phyloP scores from a whole-genome alignment of 306 rosid genomes.

The Purshia tridentata region DNA sequence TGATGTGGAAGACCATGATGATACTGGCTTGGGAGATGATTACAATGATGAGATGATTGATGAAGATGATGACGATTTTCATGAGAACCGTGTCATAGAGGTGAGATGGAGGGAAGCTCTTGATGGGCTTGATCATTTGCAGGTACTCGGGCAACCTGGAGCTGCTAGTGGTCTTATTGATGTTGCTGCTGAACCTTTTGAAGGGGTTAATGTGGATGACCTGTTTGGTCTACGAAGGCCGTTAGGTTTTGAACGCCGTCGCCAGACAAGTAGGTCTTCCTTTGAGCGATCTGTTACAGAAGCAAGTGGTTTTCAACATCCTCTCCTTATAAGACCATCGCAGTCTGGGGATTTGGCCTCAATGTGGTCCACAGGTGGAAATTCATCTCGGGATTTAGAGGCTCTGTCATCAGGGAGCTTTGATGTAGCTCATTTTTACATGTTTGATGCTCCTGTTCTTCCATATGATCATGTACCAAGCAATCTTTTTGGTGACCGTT shows the following conservation, averaged over 20 bases:
- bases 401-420: constrained; percentile 72
- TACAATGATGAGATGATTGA: constrained; percentile 93
- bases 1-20: constrained; percentile 95
- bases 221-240: constrained; percentile 83
- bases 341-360: constrained; percentile 74
- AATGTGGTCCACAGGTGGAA: constrained; percentile 74
- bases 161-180: constrained; percentile 76
- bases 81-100: constrained; percentile 91
- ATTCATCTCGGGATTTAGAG: constrained; percentile 69
- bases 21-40: constrained; percentile 82
- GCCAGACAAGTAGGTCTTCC: constrained; percentile 85
- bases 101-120: constrained; percentile 98
- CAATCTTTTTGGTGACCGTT: constrained; percentile 78
- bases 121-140: constrained; percentile 94
- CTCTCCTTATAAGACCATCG: constrained; percentile 84
- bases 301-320: constrained; percentile 94
- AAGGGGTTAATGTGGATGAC: constrained; percentile 96
- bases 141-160: constrained; percentile 92
- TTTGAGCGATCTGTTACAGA: constrained; percentile 83
- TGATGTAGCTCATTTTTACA: constrained; percentile 86
- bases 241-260: constrained; percentile 88
- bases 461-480: constrained; percentile 71
- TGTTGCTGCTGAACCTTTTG: constrained; percentile 93
- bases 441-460: constrained; percentile 93
- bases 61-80: constrained; percentile 95